Percentiles rank a stretch among this genome's conserved stretches.
Evolutionary conservation across 371 early-diverging fungal species (phyloP).

Genomic region (Batkoa obscura): DNA sequence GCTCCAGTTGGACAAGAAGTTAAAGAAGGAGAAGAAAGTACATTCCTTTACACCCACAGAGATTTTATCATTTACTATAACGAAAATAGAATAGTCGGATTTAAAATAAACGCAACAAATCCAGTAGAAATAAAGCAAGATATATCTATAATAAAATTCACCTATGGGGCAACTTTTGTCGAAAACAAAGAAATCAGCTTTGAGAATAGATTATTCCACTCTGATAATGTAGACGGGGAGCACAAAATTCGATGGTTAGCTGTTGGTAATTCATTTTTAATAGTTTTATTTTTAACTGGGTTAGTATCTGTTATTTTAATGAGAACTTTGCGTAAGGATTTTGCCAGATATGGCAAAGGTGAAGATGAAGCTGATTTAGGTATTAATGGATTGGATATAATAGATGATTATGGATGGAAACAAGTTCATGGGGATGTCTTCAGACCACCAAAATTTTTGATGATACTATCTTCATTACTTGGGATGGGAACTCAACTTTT

Average conservation of each 20-base stretch:
- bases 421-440: slow-evolving; percentile 78
- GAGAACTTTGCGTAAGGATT: slow-evolving; percentile 57
- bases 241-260: slow-evolving; percentile 68
- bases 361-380: too few species aligned
- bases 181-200: not conserved
- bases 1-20: slow-evolving; percentile 5
- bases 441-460: slow-evolving; percentile 46
- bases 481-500: slow-evolving; percentile 31
- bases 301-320: slow-evolving; percentile 40
- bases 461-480: slow-evolving; percentile 41
- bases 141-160: not conserved
- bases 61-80: too few species aligned
- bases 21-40: too few species aligned
- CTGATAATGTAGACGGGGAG: not conserved
- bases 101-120: too few species aligned
- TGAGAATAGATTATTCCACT: not conserved
- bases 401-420: slow-evolving; percentile 82
- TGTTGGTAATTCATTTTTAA: slow-evolving; percentile 65
- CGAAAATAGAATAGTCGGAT: too few species aligned
- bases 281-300: slow-evolving; percentile 60
- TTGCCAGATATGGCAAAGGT: slow-evolving; percentile 59
- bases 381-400: slow-evolving; percentile 22
- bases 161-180: not conserved
- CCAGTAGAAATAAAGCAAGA: too few species aligned
- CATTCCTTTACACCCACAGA: too few species aligned